A percentile compares a stretch with the other conserved stretches of the same genome.
Conservation (phyloP, 2,329 filamentous ascomycete species). For the Colletotrichum endophyticum region DNA sequence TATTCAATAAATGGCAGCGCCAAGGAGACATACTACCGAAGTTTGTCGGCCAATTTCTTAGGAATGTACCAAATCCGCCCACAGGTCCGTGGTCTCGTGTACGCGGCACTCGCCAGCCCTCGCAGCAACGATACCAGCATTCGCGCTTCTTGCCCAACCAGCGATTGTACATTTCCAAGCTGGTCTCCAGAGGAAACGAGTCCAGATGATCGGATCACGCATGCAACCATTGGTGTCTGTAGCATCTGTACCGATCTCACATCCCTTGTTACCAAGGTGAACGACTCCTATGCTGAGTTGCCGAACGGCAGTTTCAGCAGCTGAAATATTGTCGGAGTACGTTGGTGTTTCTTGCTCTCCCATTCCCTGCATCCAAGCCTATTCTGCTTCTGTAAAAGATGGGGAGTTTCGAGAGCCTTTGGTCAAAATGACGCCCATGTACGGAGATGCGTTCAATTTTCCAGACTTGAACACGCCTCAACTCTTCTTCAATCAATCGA, state of each 20-base stretch:
- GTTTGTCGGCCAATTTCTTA: not conserved
- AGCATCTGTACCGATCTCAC: not conserved
- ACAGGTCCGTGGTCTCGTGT: not conserved
- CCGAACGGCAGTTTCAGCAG: not conserved
- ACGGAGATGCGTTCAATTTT: not conserved
- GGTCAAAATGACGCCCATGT: not conserved
- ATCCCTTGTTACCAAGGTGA: not conserved
- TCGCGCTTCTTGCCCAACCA: not conserved
- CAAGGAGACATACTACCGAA: not conserved
- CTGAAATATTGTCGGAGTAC: not conserved
- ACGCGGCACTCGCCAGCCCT: not conserved
- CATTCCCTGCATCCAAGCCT: not conserved
- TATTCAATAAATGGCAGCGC: not conserved
- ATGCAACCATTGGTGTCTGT: not conserved
- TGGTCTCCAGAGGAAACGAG: not conserved
- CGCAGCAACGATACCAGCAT: not conserved
- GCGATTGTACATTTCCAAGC: not conserved
- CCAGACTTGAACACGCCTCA: not conserved
- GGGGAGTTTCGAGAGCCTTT: not conserved
- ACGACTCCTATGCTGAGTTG: not conserved
- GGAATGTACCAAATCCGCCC: not conserved
- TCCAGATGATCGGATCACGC: not conserved
- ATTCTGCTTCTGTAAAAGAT: not conserved
- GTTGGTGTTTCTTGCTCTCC: not conserved
- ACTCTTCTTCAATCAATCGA: not conserved